Base-by-base conservation (phyloP, 2,329 filamentous ascomycete species). In the Penicillium olsonii region DNA sequence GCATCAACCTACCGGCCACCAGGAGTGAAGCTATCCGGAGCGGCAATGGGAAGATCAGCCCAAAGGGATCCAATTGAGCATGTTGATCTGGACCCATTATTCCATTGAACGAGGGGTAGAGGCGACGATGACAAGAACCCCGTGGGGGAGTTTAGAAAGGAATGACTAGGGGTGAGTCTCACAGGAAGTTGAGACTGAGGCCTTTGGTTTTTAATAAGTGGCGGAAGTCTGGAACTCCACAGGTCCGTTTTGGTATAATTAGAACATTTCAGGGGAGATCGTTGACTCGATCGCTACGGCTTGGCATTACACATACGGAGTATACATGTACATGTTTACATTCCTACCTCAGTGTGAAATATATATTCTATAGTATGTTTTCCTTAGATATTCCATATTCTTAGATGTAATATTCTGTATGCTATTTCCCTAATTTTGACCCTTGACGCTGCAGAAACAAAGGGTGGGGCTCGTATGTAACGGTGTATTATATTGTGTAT, bases 21-120 rank as follows among this genome's bases (percentile, higher is more conserved):
- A 94, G 76, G 62, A 96, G 87, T 60, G 95, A 82, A 53, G 90
- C 90, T 51, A 96, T 84, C 59, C 92, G 87, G 71, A 92, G 96
- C 37, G 94, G 92, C 53, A 97, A 79, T 44, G 92, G 94, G 59
- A 97, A 86, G 56, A 88, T 80, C 67, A 89, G 78, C 80, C 88
- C 92, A 79, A 96, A 94, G 71, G 84, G 81, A 80, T 96, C 92
- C 72, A 95, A 60, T 63, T 74, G 64, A 62, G 63, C 64, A 64
- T 66, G 65, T 59, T 69, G 69, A 61, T 71, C 70, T 53, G 65
- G 63, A 55, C 68, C 69, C 70, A 73, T 73, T 57, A 65, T 71
- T 68, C 69, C 70, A 69, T 70, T 55, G 50, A 55, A 50, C 31
- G 57, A 50, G 54, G 54, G 48, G 50, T 43, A 51, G 48, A 35